Conservation (phyloP, 345 rosid species). For the Lumnitzera littorea region DNA sequence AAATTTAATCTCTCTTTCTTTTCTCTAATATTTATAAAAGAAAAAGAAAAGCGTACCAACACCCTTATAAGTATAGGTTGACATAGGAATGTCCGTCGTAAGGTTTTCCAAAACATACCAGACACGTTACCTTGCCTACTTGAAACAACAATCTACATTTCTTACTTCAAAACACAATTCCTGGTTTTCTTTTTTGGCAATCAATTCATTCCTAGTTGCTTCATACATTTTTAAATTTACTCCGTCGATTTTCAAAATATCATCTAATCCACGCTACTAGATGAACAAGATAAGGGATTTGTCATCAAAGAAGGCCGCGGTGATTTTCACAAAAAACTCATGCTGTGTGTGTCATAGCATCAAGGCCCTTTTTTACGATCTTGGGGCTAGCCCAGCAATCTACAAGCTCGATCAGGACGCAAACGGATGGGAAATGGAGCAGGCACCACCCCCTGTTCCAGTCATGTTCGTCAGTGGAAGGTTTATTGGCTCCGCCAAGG, state of each 20-base stretch:
- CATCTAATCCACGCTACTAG: background rate
- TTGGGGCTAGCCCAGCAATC: conserved; percentile 92
- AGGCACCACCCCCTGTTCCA: conserved; percentile 77
- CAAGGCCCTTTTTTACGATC: conserved; percentile 83
- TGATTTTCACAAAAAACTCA: conserved; percentile 95
- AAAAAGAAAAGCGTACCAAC: conserved; percentile 12
- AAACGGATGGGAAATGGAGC: conserved; percentile 73
- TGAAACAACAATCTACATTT: background rate
- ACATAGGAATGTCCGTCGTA: conserved; percentile 20
- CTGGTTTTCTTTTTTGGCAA: background rate
- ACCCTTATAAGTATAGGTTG: conserved; percentile 60
- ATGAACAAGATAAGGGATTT: conserved; percentile 80
- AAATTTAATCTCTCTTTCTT: conserved; percentile 2
- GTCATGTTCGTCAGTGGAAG: conserved; percentile 96
- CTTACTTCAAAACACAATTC: background rate
- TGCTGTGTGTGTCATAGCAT: conserved; percentile 98
- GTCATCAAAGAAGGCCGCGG: conserved; percentile 86
- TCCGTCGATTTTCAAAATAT: background rate
- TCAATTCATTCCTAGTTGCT: background rate
- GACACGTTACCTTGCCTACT: conserved; percentile 4
- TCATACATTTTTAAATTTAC: background rate
- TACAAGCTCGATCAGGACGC: conserved; percentile 85
- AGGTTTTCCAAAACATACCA: background rate
- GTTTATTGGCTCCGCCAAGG: conserved; percentile 84
- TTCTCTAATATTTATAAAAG: conserved; percentile 20